These are phyloP conservation scores for Kokia cookei DNA, from an alignment of 441 rosid species.

Conservation along the genomic window DNA sequence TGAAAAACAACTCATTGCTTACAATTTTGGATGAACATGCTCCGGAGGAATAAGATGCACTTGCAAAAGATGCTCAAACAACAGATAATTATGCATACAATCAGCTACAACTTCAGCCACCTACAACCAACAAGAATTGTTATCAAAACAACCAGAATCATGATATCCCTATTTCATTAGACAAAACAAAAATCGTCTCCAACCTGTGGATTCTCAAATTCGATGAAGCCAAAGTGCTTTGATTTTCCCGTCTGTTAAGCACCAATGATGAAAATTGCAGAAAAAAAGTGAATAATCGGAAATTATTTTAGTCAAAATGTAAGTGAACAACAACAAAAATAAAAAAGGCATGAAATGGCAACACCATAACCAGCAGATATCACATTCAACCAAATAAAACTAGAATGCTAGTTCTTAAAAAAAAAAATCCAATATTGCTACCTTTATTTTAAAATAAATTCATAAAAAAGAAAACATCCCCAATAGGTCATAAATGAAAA, in stretches of 20 bases:
- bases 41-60: conserved; percentile 64
- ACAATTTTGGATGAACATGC: conserved; percentile 78
- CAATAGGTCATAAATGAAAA: neutral
- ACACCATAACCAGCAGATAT: neutral
- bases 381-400: neutral
- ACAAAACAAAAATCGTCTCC: neutral
- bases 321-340: neutral
- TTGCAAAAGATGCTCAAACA: conserved; percentile 83
- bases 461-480: neutral
- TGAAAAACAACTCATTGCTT: conserved; percentile 16
- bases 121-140: conserved; percentile 28
- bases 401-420: neutral
- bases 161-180: neutral
- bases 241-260: conserved; percentile 80
- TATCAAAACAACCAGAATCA: neutral
- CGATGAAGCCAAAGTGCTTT: conserved; percentile 84
- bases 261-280: neutral
- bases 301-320: neutral
- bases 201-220: conserved; percentile 84
- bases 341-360: neutral
- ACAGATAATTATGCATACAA: conserved; percentile 71
- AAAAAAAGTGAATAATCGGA: neutral
- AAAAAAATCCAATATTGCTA: neutral
- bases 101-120: conserved; percentile 94
- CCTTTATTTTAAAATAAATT: neutral